Evolutionary conservation across 352 stramenopile species (phyloP).

Genomic region (Albugo laibachii): DNA sequence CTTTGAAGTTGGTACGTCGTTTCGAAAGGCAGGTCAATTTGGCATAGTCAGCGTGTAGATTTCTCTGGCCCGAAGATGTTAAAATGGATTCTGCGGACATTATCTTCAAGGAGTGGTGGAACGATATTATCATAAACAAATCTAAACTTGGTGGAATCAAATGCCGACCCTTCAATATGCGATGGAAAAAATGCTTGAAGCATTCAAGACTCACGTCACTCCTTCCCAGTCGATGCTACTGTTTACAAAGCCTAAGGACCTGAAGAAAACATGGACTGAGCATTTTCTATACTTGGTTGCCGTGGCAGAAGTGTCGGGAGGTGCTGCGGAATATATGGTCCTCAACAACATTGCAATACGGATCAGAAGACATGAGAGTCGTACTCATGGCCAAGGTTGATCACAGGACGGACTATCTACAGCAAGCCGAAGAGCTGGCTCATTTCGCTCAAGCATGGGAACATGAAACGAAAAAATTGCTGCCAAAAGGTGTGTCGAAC

Average conservation of each 20-base stretch:
- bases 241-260: background rate
- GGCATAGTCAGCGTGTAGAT: no score
- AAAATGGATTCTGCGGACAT: no score
- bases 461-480: background rate
- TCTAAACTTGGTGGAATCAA: no score
- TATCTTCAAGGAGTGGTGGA: no score
- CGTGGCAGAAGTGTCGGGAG: background rate
- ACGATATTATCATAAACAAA: no score
- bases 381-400: background rate
- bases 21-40: no score
- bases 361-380: background rate
- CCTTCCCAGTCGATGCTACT: background rate
- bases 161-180: no score
- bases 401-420: background rate
- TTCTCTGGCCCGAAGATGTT: no score
- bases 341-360: background rate
- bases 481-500: background rate
- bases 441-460: background rate
- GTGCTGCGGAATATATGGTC: background rate
- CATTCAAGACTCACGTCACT: background rate
- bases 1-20: no score
- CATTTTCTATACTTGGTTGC: background rate
- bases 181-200: no score
- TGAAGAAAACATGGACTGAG: background rate
- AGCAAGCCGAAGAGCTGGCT: background rate